These are phyloP conservation scores for Calvatia gigantea DNA, from an alignment of 768 basidiomycete genomes.

Conservation along the genomic window DNA sequence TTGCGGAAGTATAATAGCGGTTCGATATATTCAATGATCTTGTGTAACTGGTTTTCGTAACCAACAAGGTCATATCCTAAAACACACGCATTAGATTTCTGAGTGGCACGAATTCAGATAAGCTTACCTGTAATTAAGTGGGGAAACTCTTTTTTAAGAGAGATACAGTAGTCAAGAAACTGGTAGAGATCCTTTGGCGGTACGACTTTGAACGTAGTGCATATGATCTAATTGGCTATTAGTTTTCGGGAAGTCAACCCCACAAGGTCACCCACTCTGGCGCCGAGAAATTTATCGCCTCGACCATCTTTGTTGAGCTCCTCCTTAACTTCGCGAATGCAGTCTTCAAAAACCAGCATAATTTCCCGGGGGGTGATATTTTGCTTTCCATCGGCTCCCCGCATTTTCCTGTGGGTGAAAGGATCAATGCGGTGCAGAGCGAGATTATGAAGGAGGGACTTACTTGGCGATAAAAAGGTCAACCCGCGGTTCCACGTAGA, in stretches of 20 bases:
- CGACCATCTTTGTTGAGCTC: constrained; percentile 50
- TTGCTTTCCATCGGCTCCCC: constrained; percentile 51
- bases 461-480: constrained; percentile 57
- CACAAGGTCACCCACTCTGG: constrained; percentile 56
- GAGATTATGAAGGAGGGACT: constrained; percentile 13
- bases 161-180: constrained; percentile 71
- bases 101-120: too few species aligned
- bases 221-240: too few species aligned
- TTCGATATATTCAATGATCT: constrained; percentile 60
- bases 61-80: constrained; percentile 60
- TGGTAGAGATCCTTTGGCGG: constrained; percentile 53
- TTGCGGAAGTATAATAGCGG: constrained; percentile 56
- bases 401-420: constrained; percentile 42
- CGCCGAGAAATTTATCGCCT: constrained; percentile 61
- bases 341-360: constrained; percentile 49
- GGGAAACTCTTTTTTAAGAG: constrained; percentile 72
- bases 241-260: too few species aligned
- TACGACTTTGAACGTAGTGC: constrained; percentile 57
- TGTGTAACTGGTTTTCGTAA: constrained; percentile 57
- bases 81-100: not conserved
- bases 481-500: constrained; percentile 65
- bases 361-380: constrained; percentile 61
- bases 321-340: constrained; percentile 48
- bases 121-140: constrained; percentile 68
- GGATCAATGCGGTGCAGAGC: not conserved